phyloP scores from a whole-genome alignment of 805 yeast genomes.

The Candida jianshihensis region DNA sequence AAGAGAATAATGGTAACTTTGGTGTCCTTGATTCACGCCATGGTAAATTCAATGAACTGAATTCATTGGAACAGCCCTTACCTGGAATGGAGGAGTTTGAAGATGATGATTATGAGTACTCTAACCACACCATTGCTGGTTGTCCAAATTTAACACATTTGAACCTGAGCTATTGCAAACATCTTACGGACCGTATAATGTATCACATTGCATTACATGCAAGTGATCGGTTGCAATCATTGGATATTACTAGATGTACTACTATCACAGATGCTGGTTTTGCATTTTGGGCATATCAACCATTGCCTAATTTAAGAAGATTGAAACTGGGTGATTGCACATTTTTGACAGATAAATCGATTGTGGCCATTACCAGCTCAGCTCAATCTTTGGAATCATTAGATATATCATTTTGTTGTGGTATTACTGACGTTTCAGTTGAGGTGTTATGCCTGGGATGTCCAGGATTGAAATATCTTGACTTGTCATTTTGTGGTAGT shows the following conservation, averaged over 20 bases:
- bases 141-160: constrained; percentile 50
- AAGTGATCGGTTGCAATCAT: constrained; percentile 42
- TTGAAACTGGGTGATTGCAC: constrained; percentile 67
- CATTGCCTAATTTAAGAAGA: constrained; percentile 45
- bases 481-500: constrained; percentile 69
- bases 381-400: constrained; percentile 50
- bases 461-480: constrained; percentile 42
- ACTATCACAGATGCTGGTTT: constrained; percentile 73
- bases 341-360: constrained; percentile 58
- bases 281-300: constrained; percentile 51
- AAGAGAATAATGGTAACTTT: constrained; percentile 1
- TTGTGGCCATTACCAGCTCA: constrained; percentile 53
- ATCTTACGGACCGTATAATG: constrained; percentile 64
- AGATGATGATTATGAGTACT: background rate
- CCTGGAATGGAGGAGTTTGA: constrained; percentile 26
- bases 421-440: constrained; percentile 59
- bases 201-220: constrained; percentile 54
- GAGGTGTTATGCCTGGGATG: constrained; percentile 66
- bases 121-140: constrained; percentile 32
- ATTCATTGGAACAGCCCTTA: constrained; percentile 18
- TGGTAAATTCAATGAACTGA: background rate
- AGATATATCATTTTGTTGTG: constrained; percentile 70
- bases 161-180: constrained; percentile 69
- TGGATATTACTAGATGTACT: constrained; percentile 69
- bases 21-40: no score